phyloP scores from a whole-genome alignment of 768 basidiomycete species.

The Sistotremastrum suecicum region DNA sequence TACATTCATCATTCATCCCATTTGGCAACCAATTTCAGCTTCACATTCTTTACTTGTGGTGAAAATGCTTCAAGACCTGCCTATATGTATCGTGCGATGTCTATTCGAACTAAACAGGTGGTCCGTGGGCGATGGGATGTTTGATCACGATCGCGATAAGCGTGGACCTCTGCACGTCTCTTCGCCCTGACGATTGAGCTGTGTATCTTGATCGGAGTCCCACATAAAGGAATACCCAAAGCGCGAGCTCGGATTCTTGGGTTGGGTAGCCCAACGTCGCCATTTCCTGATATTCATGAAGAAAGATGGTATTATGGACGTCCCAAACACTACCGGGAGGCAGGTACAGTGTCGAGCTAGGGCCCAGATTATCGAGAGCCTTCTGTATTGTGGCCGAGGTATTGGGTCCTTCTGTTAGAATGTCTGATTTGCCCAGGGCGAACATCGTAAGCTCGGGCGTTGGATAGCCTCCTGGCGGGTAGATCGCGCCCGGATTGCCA shows the following conservation, averaged over 20 bases:
- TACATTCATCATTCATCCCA: too few species aligned
- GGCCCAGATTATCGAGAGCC: conserved; percentile 10
- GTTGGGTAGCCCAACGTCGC: too few species aligned
- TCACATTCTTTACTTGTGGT: too few species aligned
- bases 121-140: too few species aligned
- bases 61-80: too few species aligned
- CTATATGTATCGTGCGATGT: too few species aligned
- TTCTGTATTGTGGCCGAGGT: conserved; percentile 9
- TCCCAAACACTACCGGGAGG: conserved; percentile 8
- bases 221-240: background rate
- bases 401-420: background rate
- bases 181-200: too few species aligned
- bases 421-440: conserved; percentile 2
- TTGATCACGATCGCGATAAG: too few species aligned
- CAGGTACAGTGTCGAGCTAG: conserved; percentile 10
- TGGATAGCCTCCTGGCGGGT: conserved; percentile 6
- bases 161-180: too few species aligned
- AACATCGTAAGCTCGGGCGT: conserved; percentile 6
- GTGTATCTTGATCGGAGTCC: too few species aligned
- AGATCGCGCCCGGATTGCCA: conserved; percentile 3
- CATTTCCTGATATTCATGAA: conserved; percentile 1
- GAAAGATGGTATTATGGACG: conserved; percentile 5
- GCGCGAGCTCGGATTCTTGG: conserved; percentile 6
- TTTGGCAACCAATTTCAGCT: too few species aligned
- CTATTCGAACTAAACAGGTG: too few species aligned